phyloP scores from a whole-genome alignment of 495 filamentous ascomycete genomes.

The Pseudevernia furfuracea region DNA sequence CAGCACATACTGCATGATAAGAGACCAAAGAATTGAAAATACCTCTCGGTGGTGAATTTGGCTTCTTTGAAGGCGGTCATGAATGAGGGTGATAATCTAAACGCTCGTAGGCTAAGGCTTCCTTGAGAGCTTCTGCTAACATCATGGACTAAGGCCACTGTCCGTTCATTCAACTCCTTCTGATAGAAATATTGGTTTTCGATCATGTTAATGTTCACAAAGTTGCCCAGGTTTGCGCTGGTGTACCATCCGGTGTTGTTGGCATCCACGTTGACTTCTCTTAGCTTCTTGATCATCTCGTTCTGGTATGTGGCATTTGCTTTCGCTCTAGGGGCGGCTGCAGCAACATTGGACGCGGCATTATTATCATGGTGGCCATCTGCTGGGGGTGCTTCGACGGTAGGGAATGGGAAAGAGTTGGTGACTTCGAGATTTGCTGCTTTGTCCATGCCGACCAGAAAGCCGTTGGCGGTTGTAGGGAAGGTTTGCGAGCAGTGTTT shows the following conservation, averaged over 20 bases:
- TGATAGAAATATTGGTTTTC: slow-evolving; percentile 98
- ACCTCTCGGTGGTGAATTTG: slow-evolving; percentile 96
- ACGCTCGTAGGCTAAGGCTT: slow-evolving; percentile 80
- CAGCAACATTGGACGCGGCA: slow-evolving; percentile 64
- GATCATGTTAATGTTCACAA: slow-evolving; percentile 86
- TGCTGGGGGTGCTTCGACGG: slow-evolving; percentile 60
- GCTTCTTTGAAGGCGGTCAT: slow-evolving; percentile 90
- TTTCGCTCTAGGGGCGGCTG: slow-evolving; percentile 85
- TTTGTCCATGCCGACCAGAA: slow-evolving; percentile 86
- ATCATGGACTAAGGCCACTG: slow-evolving; percentile 91
- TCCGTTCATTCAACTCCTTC: slow-evolving; percentile 83
- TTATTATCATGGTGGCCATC: slow-evolving; percentile 74
- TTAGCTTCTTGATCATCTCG: slow-evolving; percentile 93
- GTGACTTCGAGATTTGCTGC: slow-evolving; percentile 80
- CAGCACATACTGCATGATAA: slow-evolving; percentile 16
- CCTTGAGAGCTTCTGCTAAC: slow-evolving; percentile 90
- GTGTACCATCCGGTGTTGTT: slow-evolving; percentile 99
- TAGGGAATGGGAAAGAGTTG: slow-evolving; percentile 90
- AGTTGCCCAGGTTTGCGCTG: slow-evolving; percentile 97
- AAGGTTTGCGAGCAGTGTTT: slow-evolving; percentile 83
- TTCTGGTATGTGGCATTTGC: slow-evolving; percentile 81
- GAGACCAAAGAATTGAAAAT: slow-evolving; percentile 19
- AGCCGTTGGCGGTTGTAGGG: slow-evolving; percentile 83
- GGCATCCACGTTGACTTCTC: slow-evolving; percentile 96
- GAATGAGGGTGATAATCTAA: slow-evolving; percentile 78